Evolutionary conservation across 805 yeast species (phyloP), one percentile per base, ranked within the genome.

Genomic region (Monosporozyma aerobia): DNA sequence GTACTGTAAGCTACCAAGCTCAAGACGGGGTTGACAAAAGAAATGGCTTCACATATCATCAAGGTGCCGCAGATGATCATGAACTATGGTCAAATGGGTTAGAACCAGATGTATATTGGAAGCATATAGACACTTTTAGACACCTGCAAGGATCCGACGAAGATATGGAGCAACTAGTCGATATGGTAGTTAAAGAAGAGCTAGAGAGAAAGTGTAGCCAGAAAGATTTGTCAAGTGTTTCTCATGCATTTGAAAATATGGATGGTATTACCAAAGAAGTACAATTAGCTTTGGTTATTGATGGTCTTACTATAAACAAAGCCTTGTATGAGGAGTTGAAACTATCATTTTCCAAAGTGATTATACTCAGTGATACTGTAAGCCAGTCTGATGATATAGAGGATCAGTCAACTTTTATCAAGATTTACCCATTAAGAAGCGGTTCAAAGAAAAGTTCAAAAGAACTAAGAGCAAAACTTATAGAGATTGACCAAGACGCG

Each of bases 41-140:
- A 48, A 54, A 65, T 8, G 83, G 81, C 0, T 83, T 69, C 57
- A 68, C 75, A 0, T 90, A 90, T 62, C 86, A 89, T 1, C 97
- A 89, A 67, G 97, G 97, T 1, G 94, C 96, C 0, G 97, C 94
- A 0, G 97, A 90, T 66, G 97, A 90, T 61, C 96, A 90, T 64
- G 97, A 90, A 61, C 71, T 83, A 10, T 90, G 97, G 97, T 77
- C 84, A 0, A 72, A 77, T 4, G 70, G 74, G 0, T 65, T 88
- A 32, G 76, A 73, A 1, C 81, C 90, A 0, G 59, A 60, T 0
- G 48, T 78, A 29, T 78, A 85, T 48, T 88, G 95, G 95, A 50
- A 62, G 3, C 62, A 77, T 53, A 49, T 63, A 2, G 66, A 63
- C 0, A 19, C 14, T 3, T 60, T 77, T 19, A 56, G 62, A 2